phyloP scores from a whole-genome alignment of 306 rosid species.

The Luffa aegyptiaca region DNA sequence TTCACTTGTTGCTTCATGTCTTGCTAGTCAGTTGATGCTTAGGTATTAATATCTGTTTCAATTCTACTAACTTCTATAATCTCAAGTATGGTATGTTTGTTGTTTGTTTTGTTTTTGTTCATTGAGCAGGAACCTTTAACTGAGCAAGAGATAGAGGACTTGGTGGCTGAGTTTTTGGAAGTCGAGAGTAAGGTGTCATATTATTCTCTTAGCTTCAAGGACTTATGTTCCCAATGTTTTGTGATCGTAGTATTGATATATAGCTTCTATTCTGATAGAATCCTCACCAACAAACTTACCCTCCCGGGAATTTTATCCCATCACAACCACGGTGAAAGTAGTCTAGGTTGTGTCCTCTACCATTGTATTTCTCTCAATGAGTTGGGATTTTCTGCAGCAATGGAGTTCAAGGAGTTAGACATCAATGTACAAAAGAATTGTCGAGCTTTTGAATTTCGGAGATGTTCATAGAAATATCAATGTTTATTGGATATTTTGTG shows the following conservation, averaged over 20 bases:
- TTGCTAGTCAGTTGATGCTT: neutral
- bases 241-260: neutral
- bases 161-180: constrained; percentile 74
- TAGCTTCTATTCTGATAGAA: neutral
- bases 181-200: constrained; percentile 88
- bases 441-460: neutral
- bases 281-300: neutral
- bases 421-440: neutral
- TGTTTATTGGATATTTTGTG: neutral
- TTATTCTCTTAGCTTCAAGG: neutral
- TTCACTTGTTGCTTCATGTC: constrained; percentile 1
- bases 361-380: neutral
- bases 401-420: neutral
- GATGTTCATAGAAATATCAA: neutral
- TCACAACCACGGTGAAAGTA: neutral
- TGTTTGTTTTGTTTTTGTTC: constrained; percentile 1
- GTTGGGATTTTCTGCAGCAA: neutral
- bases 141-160: constrained; percentile 69
- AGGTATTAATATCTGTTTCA: constrained; percentile 3
- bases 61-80: neutral
- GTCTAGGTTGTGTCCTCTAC: neutral
- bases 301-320: neutral
- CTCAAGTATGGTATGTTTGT: neutral
- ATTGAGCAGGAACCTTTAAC: constrained; percentile 67
- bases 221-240: neutral